Conservation (phyloP, 805 yeast genomes). For the Suhomyces faveliae region DNA sequence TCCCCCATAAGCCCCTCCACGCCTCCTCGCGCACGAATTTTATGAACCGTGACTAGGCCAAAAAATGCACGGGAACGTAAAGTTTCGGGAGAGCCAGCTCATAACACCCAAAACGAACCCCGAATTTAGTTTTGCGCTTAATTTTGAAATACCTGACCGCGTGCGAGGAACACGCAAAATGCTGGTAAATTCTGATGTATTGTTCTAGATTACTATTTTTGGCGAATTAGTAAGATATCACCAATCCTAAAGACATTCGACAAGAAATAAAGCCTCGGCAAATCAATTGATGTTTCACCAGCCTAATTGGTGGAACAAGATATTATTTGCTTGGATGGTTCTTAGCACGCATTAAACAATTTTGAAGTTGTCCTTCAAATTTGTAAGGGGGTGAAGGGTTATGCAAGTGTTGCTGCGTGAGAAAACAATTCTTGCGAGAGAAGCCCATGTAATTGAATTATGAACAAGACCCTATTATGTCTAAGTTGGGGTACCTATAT, state of each 20-base stretch:
- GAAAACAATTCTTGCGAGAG: too few species aligned
- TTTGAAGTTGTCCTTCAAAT: background rate
- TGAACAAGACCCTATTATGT: background rate
- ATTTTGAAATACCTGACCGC: background rate
- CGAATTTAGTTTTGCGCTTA: background rate
- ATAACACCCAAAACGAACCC: background rate
- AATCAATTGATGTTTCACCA: background rate
- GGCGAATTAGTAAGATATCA: background rate
- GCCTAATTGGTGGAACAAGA: background rate
- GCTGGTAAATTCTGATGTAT: background rate
- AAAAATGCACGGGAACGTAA: background rate
- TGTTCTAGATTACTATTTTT: background rate
- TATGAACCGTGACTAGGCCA: background rate
- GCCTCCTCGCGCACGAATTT: background rate
- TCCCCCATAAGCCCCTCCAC: background rate
- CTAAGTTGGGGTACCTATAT: background rate
- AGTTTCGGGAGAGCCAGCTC: background rate
- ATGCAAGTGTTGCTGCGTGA: too few species aligned
- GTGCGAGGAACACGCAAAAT: background rate
- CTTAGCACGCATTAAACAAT: background rate
- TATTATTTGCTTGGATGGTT: background rate
- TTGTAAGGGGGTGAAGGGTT: background rate
- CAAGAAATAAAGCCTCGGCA: background rate
- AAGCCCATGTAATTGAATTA: background rate
- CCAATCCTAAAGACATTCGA: background rate